phyloP scores from a whole-genome alignment of 371 early-diverging fungal genomes.

The Parasitella parasitica region DNA sequence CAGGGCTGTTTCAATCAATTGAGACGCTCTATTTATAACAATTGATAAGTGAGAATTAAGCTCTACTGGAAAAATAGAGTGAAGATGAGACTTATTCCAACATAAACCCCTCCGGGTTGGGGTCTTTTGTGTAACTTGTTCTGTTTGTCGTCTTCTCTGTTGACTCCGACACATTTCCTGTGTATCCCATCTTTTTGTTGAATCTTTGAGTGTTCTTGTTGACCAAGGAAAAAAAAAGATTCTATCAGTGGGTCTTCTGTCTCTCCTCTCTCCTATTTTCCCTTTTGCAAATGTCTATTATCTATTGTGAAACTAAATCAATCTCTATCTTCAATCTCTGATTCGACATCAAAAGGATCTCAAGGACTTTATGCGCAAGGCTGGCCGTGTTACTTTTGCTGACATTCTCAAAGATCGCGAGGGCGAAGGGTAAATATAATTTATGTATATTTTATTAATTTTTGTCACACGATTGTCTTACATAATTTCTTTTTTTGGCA shows the following conservation, averaged over 20 bases:
- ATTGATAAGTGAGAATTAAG: background rate
- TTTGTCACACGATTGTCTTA: background rate
- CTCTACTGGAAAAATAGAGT: background rate
- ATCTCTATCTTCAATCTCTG: background rate
- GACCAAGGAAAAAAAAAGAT: background rate
- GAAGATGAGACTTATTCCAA: background rate
- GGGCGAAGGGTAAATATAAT: slow-evolving; percentile 74
- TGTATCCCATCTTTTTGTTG: slow-evolving; percentile 4
- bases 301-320: slow-evolving; percentile 9
- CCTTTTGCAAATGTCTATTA: slow-evolving; percentile 1
- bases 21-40: background rate
- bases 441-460: background rate
- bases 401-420: slow-evolving; percentile 80
- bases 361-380: slow-evolving; percentile 91
- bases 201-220: background rate
- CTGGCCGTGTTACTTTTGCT: slow-evolving; percentile 90
- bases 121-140: slow-evolving; percentile 22
- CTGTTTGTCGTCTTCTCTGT: slow-evolving; percentile 17
- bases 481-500: slow-evolving; percentile 28
- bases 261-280: background rate
- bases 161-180: slow-evolving; percentile 15
- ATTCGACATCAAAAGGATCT: slow-evolving; percentile 68
- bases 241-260: background rate
- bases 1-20: background rate
- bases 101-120: slow-evolving; percentile 14